Evolutionary conservation across 2,329 filamentous ascomycete species (phyloP), one percentile per base, ranked within the genome.

Genomic region (Xylaria sp.): DNA sequence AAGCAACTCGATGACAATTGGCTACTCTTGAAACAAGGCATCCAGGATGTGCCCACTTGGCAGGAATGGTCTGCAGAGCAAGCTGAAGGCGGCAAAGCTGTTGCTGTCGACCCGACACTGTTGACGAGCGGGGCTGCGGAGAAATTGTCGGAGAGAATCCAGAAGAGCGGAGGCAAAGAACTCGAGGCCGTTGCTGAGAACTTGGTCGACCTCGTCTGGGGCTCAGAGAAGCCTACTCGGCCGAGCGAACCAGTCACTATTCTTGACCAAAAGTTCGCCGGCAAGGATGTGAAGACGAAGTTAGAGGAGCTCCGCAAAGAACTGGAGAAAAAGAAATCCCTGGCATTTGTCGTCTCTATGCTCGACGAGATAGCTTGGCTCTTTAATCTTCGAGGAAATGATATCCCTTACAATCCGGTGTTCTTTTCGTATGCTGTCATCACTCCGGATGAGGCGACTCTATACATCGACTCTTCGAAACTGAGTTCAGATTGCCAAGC

Each of bases 281-380:
- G 96, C 54, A 97, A 96, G 80, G 87, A 90, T 64, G 94, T 94
- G 74, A 87, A 91, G 74, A 88, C 91, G 55, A 99, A 99, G 82
- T 88, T 99, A 9, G 86, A 88, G 28, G 94, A 97, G 55, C 83
- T 99, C 66, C 90, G 94, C n/a, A 94, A 95, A 79, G 94, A 98
- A 75, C 84, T 99, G 18, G 90, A 93, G 70, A 97, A 96, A 85
- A 97, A 93, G 83, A 96, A 96, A 78, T 91, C 90, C 6, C 88
- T 91, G 20, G 95, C 93, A 0, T 94, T 98, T 74, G 90, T 98
- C 58, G 89, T 98, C 55, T 98, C 94, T 6, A 94, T 97, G 90
- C 88, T 99, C 52, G 96, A 99, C 77, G 96, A 99, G 81, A 90
- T 98, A 75, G 96, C 96, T 12, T 99, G 96, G 96, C 86, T 99